Percentiles rank a stretch among this genome's conserved stretches.
Evolutionary conservation across 2,329 filamentous ascomycete species (phyloP).

Genomic region (Mariannaea elegans): DNA sequence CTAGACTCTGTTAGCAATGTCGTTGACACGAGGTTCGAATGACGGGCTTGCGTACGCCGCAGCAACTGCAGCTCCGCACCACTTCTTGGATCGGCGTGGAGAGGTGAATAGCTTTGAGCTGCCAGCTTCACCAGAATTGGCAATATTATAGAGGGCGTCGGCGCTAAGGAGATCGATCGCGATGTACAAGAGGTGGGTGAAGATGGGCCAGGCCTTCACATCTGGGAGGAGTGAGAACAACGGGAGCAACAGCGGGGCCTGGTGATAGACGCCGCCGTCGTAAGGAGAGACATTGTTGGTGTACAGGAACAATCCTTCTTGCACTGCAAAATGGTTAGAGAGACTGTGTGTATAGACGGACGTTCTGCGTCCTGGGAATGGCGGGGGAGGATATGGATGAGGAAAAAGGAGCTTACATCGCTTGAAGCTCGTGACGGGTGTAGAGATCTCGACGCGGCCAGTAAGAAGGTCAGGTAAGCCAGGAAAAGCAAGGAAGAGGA

Average conservation of each 20-base stretch:
- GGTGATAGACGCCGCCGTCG: conserved; percentile 84
- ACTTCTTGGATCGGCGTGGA: conserved; percentile 76
- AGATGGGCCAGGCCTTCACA: conserved; percentile 70
- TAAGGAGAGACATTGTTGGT: conserved; percentile 97
- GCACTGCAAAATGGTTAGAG: conserved; percentile 47
- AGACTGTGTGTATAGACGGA: background rate
- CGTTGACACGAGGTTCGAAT: background rate
- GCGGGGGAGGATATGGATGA: background rate
- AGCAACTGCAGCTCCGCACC: conserved; percentile 78
- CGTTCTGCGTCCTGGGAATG: background rate
- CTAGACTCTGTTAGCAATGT: conserved; percentile 54
- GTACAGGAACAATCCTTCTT: conserved; percentile 96
- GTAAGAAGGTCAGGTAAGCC: conserved; percentile 85
- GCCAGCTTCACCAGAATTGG: conserved; percentile 80
- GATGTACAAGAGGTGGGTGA: conserved; percentile 84
- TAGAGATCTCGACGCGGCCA: conserved; percentile 94
- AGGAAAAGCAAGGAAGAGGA: conserved; percentile 84
- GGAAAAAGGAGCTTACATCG: conserved; percentile 69
- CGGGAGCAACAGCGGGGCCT: conserved; percentile 89
- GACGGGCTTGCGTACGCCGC: conserved; percentile 69
- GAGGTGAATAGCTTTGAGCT: conserved; percentile 82
- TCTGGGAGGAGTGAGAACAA: conserved; percentile 89
- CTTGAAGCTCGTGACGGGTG: conserved; percentile 97
- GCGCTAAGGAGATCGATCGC: conserved; percentile 84
- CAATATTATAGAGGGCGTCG: conserved; percentile 79